Evolutionary conservation across 495 filamentous ascomycete species (phyloP).

Genomic region (Talaromyces ruber): DNA sequence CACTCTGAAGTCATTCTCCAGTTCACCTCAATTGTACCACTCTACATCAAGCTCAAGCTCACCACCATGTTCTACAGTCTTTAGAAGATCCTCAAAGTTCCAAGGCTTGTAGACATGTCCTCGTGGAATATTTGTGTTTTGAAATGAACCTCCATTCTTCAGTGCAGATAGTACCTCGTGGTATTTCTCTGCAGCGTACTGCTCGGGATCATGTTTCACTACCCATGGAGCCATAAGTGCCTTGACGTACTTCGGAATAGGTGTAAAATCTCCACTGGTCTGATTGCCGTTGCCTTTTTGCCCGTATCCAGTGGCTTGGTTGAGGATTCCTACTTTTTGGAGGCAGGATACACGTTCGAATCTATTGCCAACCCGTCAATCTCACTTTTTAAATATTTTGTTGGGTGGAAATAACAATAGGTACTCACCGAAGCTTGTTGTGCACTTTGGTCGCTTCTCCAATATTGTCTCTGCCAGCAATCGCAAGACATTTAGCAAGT

Average conservation of each 20-base stretch:
- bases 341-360: conserved; percentile 12
- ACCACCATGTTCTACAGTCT: conserved; percentile 3
- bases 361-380: not conserved
- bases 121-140: conserved; percentile 12
- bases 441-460: conserved; percentile 9
- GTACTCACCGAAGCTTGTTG: conserved; percentile 10
- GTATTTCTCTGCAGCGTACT: conserved; percentile 12
- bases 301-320: conserved; percentile 3
- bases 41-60: conserved; percentile 8
- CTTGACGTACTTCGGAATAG: not conserved
- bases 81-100: conserved; percentile 13
- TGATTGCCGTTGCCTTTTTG: not conserved
- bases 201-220: conserved; percentile 13
- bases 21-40: conserved; percentile 8
- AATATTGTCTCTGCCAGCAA: conserved; percentile 42
- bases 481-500: conserved; percentile 48
- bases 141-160: conserved; percentile 6
- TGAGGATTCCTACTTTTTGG: conserved; percentile 9
- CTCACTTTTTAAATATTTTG: not conserved
- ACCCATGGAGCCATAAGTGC: conserved; percentile 11
- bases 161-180: conserved; percentile 6
- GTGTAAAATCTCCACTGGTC: not conserved
- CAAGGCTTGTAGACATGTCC: conserved; percentile 11
- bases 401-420: not conserved
- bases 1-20: not conserved